Evolutionary conservation across 495 filamentous ascomycete species (phyloP), one percentile per base, ranked within the genome.

Genomic region (Daldinia grandis): DNA sequence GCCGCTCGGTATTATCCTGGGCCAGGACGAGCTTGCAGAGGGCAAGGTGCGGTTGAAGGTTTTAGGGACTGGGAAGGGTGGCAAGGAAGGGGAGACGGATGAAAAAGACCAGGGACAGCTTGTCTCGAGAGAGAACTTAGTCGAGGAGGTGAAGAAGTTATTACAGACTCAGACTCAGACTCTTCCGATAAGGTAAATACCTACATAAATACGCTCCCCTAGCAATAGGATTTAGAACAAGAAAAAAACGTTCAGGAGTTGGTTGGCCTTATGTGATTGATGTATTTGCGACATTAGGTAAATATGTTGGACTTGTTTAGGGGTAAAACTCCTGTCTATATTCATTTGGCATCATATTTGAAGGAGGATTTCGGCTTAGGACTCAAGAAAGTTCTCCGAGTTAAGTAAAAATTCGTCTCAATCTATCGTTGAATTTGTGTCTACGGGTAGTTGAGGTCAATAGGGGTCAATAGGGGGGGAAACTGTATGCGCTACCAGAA

Each of bases 21-120:
- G 92, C 40, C 90, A 94, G 76, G 92, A 95, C 66, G 94, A 97
- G 77, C 79, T 93, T 30, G 88, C 87, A 30, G 84, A 85, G 3
- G 93, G 93, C 19, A 89, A 94, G 76, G 88, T 93, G 53, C 90
- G 88, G 74, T 79, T 97, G 66, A 97, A 95, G 85, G 87, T 90
- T 69, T 82, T 93, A 77, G 89, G 92, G 19, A 79, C 63, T 5
- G 74, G 75, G 89, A 59, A 56, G 37, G 51, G 47, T 6, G 69
- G 58, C 60, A 80, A 82, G 0, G 88, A 90, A 25, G 89, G 85
- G 24, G 86, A 94, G 76, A 82, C 89, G 0, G 90, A 92, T 67
- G 91, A 93, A 79, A 89, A 93, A 42, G 91, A 93, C 57, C 85
- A 90, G 37, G 79, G 91, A 0, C 28, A 66, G 55, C 71, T 81